A percentile compares a stretch with the other conserved stretches of the same genome.
These are phyloP conservation scores for Lyophyllum decastes DNA, from an alignment of 768 basidiomycete species.

Conservation along the genomic window DNA sequence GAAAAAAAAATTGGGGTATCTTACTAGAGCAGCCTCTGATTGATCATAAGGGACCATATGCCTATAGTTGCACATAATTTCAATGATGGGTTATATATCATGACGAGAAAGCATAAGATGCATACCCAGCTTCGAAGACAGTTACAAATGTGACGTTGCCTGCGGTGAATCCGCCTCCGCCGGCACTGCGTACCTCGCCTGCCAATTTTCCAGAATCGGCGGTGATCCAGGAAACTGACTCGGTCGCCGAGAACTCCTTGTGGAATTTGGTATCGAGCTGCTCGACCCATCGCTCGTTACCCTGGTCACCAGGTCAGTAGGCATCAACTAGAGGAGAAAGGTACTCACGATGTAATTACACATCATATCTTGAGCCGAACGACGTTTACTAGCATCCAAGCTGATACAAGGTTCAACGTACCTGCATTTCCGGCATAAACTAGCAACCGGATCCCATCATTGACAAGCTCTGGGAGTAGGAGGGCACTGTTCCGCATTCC, in stretches of 20 bases:
- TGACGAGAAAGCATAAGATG: conserved; percentile 5
- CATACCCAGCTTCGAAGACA: conserved; percentile 80
- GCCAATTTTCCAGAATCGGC: conserved; percentile 51
- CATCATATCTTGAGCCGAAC: conserved; percentile 63
- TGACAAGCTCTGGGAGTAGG: conserved; percentile 78
- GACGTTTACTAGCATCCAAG: conserved; percentile 15
- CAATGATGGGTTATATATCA: neutral
- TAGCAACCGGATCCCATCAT: conserved; percentile 80
- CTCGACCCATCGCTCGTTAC: conserved; percentile 78
- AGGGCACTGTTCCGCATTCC: conserved; percentile 80
- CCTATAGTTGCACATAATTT: conserved; percentile 35
- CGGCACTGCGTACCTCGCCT: conserved; percentile 73
- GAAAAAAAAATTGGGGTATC: conserved; percentile 20
- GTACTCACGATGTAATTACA: conserved; percentile 75
- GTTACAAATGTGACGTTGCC: conserved; percentile 87
- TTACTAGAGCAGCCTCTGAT: conserved; percentile 79
- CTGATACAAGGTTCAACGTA: conserved; percentile 31
- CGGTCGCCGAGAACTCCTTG: conserved; percentile 54
- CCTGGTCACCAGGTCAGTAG: conserved; percentile 36
- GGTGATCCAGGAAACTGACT: conserved; percentile 58
- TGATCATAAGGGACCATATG: conserved; percentile 94
- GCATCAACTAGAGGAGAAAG: no score
- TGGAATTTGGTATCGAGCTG: conserved; percentile 62
- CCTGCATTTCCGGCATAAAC: conserved; percentile 90
- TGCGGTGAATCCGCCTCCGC: conserved; percentile 60